Evolutionary conservation across 768 basidiomycete species (phyloP), one percentile per base, ranked within the genome.

Genomic region (Lentinula guzmanii): DNA sequence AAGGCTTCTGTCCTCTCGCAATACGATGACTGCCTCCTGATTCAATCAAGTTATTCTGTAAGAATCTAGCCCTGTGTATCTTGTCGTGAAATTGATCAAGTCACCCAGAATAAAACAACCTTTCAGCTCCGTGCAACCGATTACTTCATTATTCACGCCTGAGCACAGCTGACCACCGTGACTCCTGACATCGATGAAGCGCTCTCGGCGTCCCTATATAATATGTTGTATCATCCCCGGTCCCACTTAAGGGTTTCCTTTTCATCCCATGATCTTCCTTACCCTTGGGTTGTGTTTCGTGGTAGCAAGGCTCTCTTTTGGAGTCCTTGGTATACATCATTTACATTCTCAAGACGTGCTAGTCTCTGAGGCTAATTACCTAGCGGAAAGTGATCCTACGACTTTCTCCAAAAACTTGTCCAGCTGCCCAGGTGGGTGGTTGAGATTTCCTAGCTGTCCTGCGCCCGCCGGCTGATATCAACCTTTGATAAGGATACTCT

Each of bases 401-500:
- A 18, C 11, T 42, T 56, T 56, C 9, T 56, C 55, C 18, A 56
- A 56, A 24, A 60, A 60, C 43, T 37, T 60, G 4, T 60, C 59
- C 8, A 52, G 51, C 51, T 60, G 59, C 42, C 50, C 59, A 37
- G 59, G 59, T 60, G 37, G 15, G 35, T 41, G 48, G 18, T 16
- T 11, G 15, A 42, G 31, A 5, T 41, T 42, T 15, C 7, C 6
- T 34, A 31, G 4, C 24, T 5, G 8, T 21, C 0, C 21, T 33
- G 1, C 28, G 41, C 39, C 3, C 24, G 21, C n/a, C 39, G 15
- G 9, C 8, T 18, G 9, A 31, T 50, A 10, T 6, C 42, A 24
- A 56, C 11, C 15, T 21, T 56, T 13, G 21, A 5, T 13, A 59
- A 85, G 89, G 89, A 15, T 90, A 90, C 65, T 72, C 73, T 5